Conservation (phyloP, 2,329 filamentous ascomycete genomes). For the Xylaria multiplex region DNA sequence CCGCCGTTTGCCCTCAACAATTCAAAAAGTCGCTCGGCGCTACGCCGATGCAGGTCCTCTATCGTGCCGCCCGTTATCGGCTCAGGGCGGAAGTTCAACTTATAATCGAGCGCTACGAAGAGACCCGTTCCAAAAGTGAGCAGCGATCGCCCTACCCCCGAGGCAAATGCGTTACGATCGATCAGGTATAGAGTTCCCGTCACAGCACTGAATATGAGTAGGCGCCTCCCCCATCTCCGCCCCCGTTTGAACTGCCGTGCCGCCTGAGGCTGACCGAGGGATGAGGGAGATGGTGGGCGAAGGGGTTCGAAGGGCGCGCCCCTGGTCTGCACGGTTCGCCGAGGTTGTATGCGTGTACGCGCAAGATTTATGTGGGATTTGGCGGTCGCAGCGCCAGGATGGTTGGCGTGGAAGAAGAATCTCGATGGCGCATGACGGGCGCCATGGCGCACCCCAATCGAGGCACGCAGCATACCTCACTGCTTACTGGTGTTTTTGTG, state of each 20-base stretch:
- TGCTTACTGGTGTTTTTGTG: neutral
- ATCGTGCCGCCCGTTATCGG: slow-evolving; percentile 79
- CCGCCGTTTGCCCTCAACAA: slow-evolving; percentile 88
- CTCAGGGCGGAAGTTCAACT: slow-evolving; percentile 89
- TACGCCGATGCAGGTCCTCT: slow-evolving; percentile 81
- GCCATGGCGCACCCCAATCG: slow-evolving; percentile 34
- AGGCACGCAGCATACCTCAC: slow-evolving; percentile 38
- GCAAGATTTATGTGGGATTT: slow-evolving; percentile 32
- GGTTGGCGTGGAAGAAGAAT: slow-evolving; percentile 21
- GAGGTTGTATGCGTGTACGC: slow-evolving; percentile 39
- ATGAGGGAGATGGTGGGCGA: slow-evolving; percentile 79
- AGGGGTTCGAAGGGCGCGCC: slow-evolving; percentile 68
- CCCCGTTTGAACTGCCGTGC: slow-evolving; percentile 77
- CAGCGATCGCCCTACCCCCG: slow-evolving; percentile 78
- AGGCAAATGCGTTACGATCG: slow-evolving; percentile 81
- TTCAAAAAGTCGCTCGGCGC: slow-evolving; percentile 83
- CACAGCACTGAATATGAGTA: slow-evolving; percentile 69
- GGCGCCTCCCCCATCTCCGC: slow-evolving; percentile 79
- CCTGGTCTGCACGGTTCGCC: slow-evolving; percentile 43
- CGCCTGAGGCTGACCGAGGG: slow-evolving; percentile 76
- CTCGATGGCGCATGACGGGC: slow-evolving; percentile 30
- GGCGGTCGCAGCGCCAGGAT: slow-evolving; percentile 18
- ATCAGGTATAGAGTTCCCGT: slow-evolving; percentile 71
- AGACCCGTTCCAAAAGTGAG: slow-evolving; percentile 85
- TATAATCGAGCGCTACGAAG: slow-evolving; percentile 90